A percentile compares a stretch with the other conserved stretches of the same genome.
phyloP scores from a whole-genome alignment of 768 basidiomycete species.

The Ephemerocybe angulata region DNA sequence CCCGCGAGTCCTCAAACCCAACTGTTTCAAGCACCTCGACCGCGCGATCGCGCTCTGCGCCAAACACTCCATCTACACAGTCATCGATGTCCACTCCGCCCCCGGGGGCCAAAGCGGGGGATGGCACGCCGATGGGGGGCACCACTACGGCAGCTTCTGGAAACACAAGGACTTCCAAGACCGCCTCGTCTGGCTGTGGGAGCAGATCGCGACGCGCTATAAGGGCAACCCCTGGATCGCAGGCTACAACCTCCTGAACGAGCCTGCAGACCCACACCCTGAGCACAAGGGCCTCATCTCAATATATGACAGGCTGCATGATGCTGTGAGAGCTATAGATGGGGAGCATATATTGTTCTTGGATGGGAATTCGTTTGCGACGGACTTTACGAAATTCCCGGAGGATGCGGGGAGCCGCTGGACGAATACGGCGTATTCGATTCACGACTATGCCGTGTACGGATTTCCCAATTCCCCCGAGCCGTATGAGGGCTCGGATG shows the following conservation, averaged over 20 bases:
- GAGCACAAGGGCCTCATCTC: slow-evolving; percentile 54
- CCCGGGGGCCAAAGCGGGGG: slow-evolving; percentile 75
- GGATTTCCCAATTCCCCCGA: slow-evolving; percentile 70
- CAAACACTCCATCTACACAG: slow-evolving; percentile 68
- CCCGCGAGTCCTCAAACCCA: slow-evolving; percentile 68
- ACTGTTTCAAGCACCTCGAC: slow-evolving; percentile 80
- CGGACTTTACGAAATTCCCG: slow-evolving; percentile 66
- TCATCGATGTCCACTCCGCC: slow-evolving; percentile 78
- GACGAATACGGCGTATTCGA: slow-evolving; percentile 70
- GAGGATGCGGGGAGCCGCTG: slow-evolving; percentile 57
- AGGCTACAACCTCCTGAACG: slow-evolving; percentile 83
- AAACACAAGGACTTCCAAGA: slow-evolving; percentile 82
- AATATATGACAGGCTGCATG: slow-evolving; percentile 67
- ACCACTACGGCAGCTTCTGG: slow-evolving; percentile 71
- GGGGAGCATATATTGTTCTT: slow-evolving; percentile 69
- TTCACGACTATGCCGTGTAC: slow-evolving; percentile 72
- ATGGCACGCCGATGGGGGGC: slow-evolving; percentile 78
- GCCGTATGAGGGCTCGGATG: slow-evolving; percentile 49
- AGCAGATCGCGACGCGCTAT: slow-evolving; percentile 68
- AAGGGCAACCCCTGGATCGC: slow-evolving; percentile 76
- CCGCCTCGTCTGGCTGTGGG: slow-evolving; percentile 73
- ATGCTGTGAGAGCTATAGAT: slow-evolving; percentile 69
- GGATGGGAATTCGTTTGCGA: slow-evolving; percentile 82
- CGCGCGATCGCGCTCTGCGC: slow-evolving; percentile 73
- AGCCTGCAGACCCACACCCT: slow-evolving; percentile 60